Evolutionary conservation across 495 filamentous ascomycete species (phyloP), one percentile per base, ranked within the genome.

Genomic region (Xylaria nigripes): DNA sequence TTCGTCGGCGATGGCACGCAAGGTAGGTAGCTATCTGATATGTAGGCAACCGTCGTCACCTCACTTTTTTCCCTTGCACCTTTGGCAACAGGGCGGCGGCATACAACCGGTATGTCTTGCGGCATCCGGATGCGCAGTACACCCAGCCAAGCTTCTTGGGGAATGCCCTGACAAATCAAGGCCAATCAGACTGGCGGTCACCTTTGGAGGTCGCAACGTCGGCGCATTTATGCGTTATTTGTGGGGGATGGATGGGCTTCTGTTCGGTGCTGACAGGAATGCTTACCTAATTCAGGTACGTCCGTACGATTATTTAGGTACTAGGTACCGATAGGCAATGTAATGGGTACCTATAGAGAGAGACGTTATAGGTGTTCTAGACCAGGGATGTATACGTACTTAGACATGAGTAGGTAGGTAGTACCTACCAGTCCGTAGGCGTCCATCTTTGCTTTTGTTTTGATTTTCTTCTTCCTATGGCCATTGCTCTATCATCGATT

Each of bases 221-320:
- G 24, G 22, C 25, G 45, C 24, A 24, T 47, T 29, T 3, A 47
- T 2, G 32, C 15, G 32, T 36, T 36, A 36, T 27, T 24, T 52
- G 42, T 54, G 51, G 51, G 51, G 51, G 45, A 54, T 40, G 44
- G 40, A 36, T 36, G 38, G 38, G 38, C 51, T 54, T 42, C 24
- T 2, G 38, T 45, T 21, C 19, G n/a, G 41, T 46, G 21, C n/a
- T 42, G 18, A 42, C 38, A 42, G 32, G 7, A 36, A 41, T 19
- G 36, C 18, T 15, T 41, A 41, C 13, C 15, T 36, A 36, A n/a
- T n/a, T n/a, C n/a, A n/a, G n/a, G n/a, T n/a, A n/a, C n/a, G n/a
- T n/a, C n/a, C n/a, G n/a, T n/a, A n/a, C n/a, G n/a, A n/a, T n/a
- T n/a, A n/a, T n/a, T n/a, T n/a, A n/a, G n/a, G n/a, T n/a, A n/a